Evolutionary conservation across 148 eudicot genomes (phyloP).

Genomic region (Simmondsia chinensis): DNA sequence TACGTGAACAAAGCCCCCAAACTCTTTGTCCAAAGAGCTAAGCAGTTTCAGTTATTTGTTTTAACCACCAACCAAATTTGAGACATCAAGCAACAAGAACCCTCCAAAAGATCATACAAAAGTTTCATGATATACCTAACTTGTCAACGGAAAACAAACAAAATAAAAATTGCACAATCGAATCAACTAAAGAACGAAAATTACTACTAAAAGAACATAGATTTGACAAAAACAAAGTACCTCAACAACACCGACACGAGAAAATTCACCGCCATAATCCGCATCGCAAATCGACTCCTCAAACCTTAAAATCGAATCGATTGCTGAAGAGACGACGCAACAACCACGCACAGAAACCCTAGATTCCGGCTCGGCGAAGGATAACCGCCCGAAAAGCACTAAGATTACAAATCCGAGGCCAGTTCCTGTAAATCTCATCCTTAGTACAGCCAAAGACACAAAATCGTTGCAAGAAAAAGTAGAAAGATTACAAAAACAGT

Average conservation of each 20-base stretch:
- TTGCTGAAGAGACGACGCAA: constrained; percentile 34
- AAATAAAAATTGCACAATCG: not conserved
- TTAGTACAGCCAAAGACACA: too few species aligned
- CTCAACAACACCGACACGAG: constrained; percentile 45
- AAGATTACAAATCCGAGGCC: constrained; percentile 17
- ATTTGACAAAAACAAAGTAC: constrained; percentile 16
- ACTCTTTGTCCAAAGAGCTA: too few species aligned
- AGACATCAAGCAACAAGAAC: too few species aligned
- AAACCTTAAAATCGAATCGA: constrained; percentile 45
- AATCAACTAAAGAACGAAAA: not conserved
- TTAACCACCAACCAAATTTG: too few species aligned
- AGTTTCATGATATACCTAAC: too few species aligned
- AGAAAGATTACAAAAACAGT: too few species aligned
- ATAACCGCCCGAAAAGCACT: constrained; percentile 23
- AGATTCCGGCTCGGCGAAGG: constrained; percentile 26
- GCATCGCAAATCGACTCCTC: constrained; percentile 31
- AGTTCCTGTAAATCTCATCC: too few species aligned
- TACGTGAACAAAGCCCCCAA: too few species aligned
- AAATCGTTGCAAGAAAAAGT: too few species aligned
- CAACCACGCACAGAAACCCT: constrained; percentile 26
- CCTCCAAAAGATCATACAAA: too few species aligned
- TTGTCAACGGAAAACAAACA: not conserved
- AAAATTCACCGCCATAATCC: constrained; percentile 8
- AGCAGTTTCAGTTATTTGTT: too few species aligned
- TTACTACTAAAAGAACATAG: not conserved